Base-by-base conservation (phyloP, 257 asterid genomes). In the Ilex aquifolium region DNA sequence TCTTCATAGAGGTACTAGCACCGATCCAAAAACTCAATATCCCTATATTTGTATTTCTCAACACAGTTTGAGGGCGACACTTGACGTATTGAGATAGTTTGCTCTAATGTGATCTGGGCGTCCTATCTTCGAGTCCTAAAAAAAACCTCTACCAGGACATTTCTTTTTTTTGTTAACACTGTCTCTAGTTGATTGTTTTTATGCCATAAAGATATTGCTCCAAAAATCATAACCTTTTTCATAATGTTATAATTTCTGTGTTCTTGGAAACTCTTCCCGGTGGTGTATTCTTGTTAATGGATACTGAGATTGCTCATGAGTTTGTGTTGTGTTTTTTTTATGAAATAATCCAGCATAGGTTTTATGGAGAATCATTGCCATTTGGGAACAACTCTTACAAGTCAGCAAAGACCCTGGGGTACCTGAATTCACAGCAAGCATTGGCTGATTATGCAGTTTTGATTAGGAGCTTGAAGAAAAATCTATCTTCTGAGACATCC, bases 341-440 rank as follows among this genome's bases (percentile, higher is more conserved):
- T 52, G 54, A 10, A 48, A 72, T 58, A 32, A 66, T 72, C 40
- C 78, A 84, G 95, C 95, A 88, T 77, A 81, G 95, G 69, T 85
- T 81, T 69, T 88, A 88, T 68, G 96, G 94, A 64, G 82, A 85
- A 59, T 85, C 96, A 44, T 63, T 76, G 84, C 94, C 96, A 60
- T 88, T 88, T 71, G 83, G 86, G 62, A 74, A 78, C 69, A 53
- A 82, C 1, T 80, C 88, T 10, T 68, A 75, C 66, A 79, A 65
- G 54, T 81, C 94, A 14, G 82, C 89, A 74, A 60, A 79, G 77
- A 81, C 85, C 49, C 57, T 83, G 67, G 96, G 94, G 31, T 85
- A 88, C 80, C 78, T 85, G 65, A 81, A 74, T 63, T 83, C 96
- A 67, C 87, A 83, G 75, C 94, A 85, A 72, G 94, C 96, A 36